Conservation (phyloP, 495 filamentous ascomycete genomes). For the Penicillium silybi region DNA sequence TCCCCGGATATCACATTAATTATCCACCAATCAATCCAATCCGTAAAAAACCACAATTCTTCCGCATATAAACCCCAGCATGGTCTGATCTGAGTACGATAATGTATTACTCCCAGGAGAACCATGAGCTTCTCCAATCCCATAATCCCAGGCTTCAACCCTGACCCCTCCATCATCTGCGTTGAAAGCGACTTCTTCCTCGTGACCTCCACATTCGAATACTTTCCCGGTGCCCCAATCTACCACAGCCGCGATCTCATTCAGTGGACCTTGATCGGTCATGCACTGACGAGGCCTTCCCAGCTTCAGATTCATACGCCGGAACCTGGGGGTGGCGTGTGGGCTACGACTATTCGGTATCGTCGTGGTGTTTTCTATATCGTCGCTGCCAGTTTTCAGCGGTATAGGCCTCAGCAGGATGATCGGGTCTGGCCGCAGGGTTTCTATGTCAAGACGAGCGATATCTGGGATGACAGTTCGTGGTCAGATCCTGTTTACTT, state of each 20-base stretch:
- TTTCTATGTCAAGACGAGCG: constrained; percentile 43
- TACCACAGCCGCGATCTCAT: constrained; percentile 46
- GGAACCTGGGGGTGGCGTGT: constrained; percentile 46
- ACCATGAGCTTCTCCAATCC: constrained; percentile 15
- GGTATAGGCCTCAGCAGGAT: constrained; percentile 40
- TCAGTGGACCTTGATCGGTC: constrained; percentile 45
- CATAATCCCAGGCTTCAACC: constrained; percentile 7
- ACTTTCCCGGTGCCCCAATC: constrained; percentile 44
- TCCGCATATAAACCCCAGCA: not conserved
- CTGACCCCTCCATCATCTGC: constrained; percentile 27
- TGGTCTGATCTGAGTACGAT: not conserved
- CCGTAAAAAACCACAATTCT: not conserved
- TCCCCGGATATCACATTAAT: not conserved
- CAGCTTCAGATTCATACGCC: constrained; percentile 60
- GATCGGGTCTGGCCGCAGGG: constrained; percentile 44
- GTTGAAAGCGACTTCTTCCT: constrained; percentile 40
- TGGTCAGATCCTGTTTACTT: constrained; percentile 51
- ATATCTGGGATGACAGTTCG: constrained; percentile 43
- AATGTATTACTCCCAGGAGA: not conserved
- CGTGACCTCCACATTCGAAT: constrained; percentile 46
- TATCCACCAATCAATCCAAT: not conserved
- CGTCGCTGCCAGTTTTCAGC: constrained; percentile 37
- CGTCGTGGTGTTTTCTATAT: constrained; percentile 39
- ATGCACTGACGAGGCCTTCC: constrained; percentile 54
- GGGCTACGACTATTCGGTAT: constrained; percentile 42